Conservation (phyloP, 139 green algal species). For the Auxenochlorella protothecoides region DNA sequence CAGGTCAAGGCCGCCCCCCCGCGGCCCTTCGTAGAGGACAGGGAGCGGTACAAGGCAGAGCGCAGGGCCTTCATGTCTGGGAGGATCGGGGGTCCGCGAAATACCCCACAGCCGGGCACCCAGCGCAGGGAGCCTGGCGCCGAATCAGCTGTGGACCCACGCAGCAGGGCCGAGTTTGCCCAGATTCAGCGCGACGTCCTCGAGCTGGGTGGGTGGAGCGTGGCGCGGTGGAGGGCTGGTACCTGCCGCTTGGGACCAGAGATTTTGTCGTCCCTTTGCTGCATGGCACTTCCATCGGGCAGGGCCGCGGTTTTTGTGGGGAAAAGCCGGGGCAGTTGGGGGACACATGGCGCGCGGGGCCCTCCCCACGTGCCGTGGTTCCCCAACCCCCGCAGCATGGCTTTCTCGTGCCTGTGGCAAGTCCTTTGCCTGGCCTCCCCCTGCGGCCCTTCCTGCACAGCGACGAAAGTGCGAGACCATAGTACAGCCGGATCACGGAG, state of each 20-base stretch:
- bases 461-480: slow-evolving; percentile 17
- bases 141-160: neutral
- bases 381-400: neutral
- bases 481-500: slow-evolving; percentile 16
- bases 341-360: slow-evolving; percentile 2
- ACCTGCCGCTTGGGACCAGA: neutral
- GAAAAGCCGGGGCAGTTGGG: slow-evolving; percentile 41
- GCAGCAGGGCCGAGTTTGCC: too few relatives aligned
- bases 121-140: neutral
- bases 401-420: neutral
- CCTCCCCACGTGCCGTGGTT: neutral
- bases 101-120: slow-evolving; percentile 5
- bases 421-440: slow-evolving; percentile 10
- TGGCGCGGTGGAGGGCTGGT: neutral
- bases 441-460: neutral
- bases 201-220: too few relatives aligned
- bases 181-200: too few relatives aligned
- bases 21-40: neutral
- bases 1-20: neutral
- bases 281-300: neutral
- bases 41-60: slow-evolving; percentile 11
- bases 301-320: slow-evolving; percentile 36
- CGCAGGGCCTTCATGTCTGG: slow-evolving; percentile 51
- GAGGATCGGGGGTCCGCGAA: neutral
- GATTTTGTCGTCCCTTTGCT: neutral